Evolutionary conservation across 257 asterid species (phyloP).

Genomic region (Anisodus acutangulus): DNA sequence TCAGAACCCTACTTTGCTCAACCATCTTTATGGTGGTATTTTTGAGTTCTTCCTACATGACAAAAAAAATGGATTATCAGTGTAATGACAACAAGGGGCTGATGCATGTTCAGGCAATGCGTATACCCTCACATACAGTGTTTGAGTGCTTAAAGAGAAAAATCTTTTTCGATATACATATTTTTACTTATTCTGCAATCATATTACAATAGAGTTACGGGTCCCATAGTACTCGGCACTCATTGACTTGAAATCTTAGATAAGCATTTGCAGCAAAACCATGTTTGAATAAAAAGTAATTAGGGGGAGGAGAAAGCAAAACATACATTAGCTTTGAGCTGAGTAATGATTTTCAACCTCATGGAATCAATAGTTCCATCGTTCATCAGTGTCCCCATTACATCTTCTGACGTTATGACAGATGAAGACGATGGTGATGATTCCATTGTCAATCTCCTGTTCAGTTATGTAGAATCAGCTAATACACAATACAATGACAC

Average conservation of each 20-base stretch:
- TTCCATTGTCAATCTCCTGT: constrained; percentile 22
- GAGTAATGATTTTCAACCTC: constrained; percentile 82
- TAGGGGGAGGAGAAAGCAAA: background rate
- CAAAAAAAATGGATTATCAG: background rate
- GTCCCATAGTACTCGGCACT: background rate
- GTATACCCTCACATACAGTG: background rate
- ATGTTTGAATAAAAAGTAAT: background rate
- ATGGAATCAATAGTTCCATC: constrained; percentile 92
- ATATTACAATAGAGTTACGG: background rate
- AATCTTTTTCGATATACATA: background rate
- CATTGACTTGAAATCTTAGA: background rate
- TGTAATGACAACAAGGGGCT: background rate
- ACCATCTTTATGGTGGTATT: constrained; percentile 46
- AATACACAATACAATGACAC: background rate
- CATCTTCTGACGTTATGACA: constrained; percentile 84
- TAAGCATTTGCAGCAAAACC: background rate
- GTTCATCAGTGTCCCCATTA: constrained; percentile 87
- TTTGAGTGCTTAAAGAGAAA: background rate
- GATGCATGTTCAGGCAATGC: background rate
- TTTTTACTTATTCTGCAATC: background rate
- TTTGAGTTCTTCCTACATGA: constrained; percentile 78
- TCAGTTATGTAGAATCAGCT: background rate
- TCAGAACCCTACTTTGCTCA: constrained; percentile 95
- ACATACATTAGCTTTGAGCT: constrained; percentile 88
- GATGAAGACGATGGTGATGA: constrained; percentile 43